Conservation (phyloP, 768 basidiomycete species). For the Lactarius quietus region DNA sequence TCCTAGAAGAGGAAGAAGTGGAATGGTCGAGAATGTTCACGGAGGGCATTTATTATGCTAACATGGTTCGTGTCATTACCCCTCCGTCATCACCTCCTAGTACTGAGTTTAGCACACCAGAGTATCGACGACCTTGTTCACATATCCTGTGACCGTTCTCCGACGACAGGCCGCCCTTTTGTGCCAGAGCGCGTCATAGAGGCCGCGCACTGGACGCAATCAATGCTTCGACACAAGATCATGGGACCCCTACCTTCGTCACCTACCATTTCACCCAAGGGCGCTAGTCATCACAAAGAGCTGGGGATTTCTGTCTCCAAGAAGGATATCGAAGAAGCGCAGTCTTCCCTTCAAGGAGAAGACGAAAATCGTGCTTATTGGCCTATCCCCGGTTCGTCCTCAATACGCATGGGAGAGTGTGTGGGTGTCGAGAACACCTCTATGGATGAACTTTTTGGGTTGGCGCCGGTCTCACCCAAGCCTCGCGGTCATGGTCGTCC, state of each 20-base stretch:
- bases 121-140: conserved; percentile 72
- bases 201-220: conserved; percentile 75
- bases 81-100: conserved; percentile 7
- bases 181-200: conserved; percentile 67
- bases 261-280: conserved; percentile 37
- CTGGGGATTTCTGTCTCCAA: conserved; percentile 59
- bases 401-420: conserved; percentile 70
- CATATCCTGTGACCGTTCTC: conserved; percentile 73
- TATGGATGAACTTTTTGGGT: conserved; percentile 69
- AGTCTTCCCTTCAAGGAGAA: conserved; percentile 28
- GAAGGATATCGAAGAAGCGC: conserved; percentile 44
- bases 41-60: conserved; percentile 77
- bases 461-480: conserved; percentile 27
- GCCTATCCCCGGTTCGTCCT: conserved; percentile 65
- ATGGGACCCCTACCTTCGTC: conserved; percentile 36
- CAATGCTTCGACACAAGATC: conserved; percentile 59
- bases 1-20: conserved; percentile 59
- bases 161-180: conserved; percentile 62
- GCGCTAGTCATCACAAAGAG: conserved; percentile 49
- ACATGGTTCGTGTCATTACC: conserved; percentile 58
- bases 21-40: conserved; percentile 70
- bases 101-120: conserved; percentile 38
- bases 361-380: conserved; percentile 46
- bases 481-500: conserved; percentile 30
- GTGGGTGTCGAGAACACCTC: conserved; percentile 49